phyloP scores from a whole-genome alignment of 2,329 filamentous ascomycete genomes.

The Aspergillus flavus region DNA sequence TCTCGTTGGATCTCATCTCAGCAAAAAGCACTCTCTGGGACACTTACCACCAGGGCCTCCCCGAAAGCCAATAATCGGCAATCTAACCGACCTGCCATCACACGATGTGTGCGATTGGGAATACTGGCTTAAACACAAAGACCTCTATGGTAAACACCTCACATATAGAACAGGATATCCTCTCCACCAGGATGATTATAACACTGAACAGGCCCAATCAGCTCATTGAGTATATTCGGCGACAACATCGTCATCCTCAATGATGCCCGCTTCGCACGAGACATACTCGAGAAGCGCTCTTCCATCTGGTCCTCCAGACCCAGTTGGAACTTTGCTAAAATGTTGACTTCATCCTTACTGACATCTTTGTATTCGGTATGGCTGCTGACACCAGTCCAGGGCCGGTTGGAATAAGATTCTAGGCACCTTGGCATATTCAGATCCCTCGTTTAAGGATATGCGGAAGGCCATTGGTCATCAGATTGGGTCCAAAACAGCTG shows the following conservation, averaged over 20 bases:
- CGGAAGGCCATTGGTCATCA: conserved; percentile 49
- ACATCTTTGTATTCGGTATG: background rate
- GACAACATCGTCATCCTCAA: conserved; percentile 37
- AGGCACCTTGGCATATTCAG: conserved; percentile 37
- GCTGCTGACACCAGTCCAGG: conserved; percentile 12
- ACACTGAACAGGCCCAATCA: conserved; percentile 31
- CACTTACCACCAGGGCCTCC: conserved; percentile 54
- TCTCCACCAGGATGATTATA: background rate
- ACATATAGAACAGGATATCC: background rate
- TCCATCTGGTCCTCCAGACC: conserved; percentile 30
- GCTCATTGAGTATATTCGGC: conserved; percentile 36
- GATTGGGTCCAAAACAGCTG: conserved; percentile 46
- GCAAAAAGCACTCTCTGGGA: background rate
- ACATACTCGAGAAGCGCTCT: conserved; percentile 37
- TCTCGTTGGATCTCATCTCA: background rate
- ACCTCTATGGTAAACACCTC: conserved; percentile 33
- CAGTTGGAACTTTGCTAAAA: conserved; percentile 29
- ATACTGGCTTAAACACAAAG: conserved; percentile 47
- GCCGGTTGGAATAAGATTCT: conserved; percentile 43
- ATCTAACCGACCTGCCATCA: conserved; percentile 51
- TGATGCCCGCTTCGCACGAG: conserved; percentile 30
- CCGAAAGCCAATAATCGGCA: conserved; percentile 51
- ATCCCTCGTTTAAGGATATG: conserved; percentile 37
- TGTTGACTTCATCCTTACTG: conserved; percentile 15
- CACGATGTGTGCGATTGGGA: conserved; percentile 38